These are phyloP conservation scores for Fomes fomentarius DNA, from an alignment of 1,284 basidiomycete species.

Conservation along the genomic window DNA sequence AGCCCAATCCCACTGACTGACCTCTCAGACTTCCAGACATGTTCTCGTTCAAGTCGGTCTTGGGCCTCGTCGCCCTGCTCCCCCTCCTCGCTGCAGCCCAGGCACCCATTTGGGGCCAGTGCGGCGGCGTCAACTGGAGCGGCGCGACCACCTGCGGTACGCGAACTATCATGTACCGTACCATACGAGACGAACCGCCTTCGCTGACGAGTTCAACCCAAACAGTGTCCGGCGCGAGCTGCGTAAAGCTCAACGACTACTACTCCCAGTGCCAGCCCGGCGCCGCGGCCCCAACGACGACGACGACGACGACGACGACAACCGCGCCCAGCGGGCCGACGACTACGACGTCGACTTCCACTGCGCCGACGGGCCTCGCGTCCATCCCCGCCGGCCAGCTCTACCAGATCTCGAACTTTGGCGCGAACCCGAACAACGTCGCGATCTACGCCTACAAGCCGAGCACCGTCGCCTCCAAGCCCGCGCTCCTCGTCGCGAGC, in stretches of 20 bases:
- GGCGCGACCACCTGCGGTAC: constrained; percentile 42
- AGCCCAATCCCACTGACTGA: neutral
- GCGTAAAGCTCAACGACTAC: constrained; percentile 31
- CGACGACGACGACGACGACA: constrained; percentile 11
- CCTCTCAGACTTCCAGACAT: neutral
- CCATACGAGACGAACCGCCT: too few species aligned
- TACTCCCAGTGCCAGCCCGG: constrained; percentile 39
- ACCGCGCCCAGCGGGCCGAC: neutral
- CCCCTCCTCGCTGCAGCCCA: constrained; percentile 33
- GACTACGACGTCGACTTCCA: neutral
- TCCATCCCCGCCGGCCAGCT: constrained; percentile 22
- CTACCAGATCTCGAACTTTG: constrained; percentile 39
- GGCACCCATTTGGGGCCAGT: constrained; percentile 37
- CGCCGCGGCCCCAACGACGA: constrained; percentile 10
- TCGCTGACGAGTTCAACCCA: too few species aligned
- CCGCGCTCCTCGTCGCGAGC: constrained; percentile 47
- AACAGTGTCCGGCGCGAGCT: constrained; percentile 31
- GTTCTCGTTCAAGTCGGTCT: constrained; percentile 24
- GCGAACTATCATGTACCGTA: too few species aligned
- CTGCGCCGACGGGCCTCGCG: constrained; percentile 2
- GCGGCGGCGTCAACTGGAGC: constrained; percentile 40
- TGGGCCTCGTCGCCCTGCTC: constrained; percentile 29
- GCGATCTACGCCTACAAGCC: constrained; percentile 53
- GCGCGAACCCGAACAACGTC: constrained; percentile 54
- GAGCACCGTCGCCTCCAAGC: constrained; percentile 40